Evolutionary conservation across 768 basidiomycete species (phyloP), one percentile per base, ranked within the genome.

Genomic region (Lyophyllum atratum): DNA sequence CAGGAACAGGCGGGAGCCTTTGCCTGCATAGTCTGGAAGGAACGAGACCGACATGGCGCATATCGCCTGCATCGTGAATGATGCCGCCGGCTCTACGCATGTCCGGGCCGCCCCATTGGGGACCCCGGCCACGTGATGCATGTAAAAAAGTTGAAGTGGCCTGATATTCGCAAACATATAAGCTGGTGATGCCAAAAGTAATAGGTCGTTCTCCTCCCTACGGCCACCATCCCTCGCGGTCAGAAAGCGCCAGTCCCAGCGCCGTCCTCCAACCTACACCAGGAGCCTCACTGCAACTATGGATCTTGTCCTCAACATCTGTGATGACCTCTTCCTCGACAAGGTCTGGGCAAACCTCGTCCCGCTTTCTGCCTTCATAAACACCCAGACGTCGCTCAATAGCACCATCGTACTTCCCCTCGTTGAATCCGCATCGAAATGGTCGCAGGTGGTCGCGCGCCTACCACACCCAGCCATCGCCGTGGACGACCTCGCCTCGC

Each of bases 281-380:
- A 25, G 25, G 37, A n/a, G 19, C 31, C 39, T 19, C 37, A 49
- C n/a, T 43, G 22, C 29, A 33, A 52, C 54, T 66, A 98, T 98
- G 95, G 95, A 98, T 77, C 70, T 92, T 69, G 76, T 95, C n/a
- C 85, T 98, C 48, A 56, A 77, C 60, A 45, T 87, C 60, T 79
- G 79, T 40, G 94, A 98, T 75, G 81, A 87, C 29, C 80, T 80
- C 67, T 25, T 90, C 46, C 78, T 97, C 63, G 95, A 98, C 84
- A 75, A 74, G 46, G 70, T 87, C n/a, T 98, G 89, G 82, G 85
- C 92, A 2, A 78, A 76, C 50, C 69, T 92, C 59, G 76, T 94
- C 48, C 95, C 94, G 2, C 72, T 83, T 59, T 76, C 78, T 28
- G 76, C 80, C n/a, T 79, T 79, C 63, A 68, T 72, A 15, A 70